Conservation (phyloP, 495 filamentous ascomycete species). For the Entonaema liquescens region DNA sequence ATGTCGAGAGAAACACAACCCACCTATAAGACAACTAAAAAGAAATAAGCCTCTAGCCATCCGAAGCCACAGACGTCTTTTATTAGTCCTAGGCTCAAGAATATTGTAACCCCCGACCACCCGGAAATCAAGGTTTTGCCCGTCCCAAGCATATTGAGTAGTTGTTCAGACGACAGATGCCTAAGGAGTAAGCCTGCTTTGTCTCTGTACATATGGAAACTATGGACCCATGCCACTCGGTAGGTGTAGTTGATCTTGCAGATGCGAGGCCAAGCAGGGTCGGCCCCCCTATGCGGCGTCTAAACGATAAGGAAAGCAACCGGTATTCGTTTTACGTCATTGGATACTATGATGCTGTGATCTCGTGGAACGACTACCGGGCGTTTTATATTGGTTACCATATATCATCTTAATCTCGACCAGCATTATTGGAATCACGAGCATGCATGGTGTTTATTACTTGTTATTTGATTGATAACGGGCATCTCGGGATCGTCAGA, state of each 20-base stretch:
- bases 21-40: slow-evolving; percentile 20
- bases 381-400: not conserved
- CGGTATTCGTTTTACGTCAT: slow-evolving; percentile 4
- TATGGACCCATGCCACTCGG: not conserved
- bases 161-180: not conserved
- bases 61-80: slow-evolving; percentile 16
- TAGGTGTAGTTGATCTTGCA: slow-evolving; percentile 23
- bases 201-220: not conserved
- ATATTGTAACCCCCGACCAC: not conserved
- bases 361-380: slow-evolving; percentile 2
- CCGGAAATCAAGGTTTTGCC: slow-evolving; percentile 17
- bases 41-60: slow-evolving; percentile 1
- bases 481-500: not conserved
- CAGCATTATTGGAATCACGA: not conserved
- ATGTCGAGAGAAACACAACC: slow-evolving; percentile 1
- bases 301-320: slow-evolving; percentile 6
- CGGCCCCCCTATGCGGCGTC: not conserved
- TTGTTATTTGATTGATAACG: slow-evolving; percentile 2
- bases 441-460: not conserved
- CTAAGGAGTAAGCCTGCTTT: not conserved
- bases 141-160: not conserved
- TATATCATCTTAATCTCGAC: not conserved
- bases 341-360: not conserved
- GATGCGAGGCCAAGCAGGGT: slow-evolving; percentile 9
- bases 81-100: not conserved